These are phyloP conservation scores for Quercus bicolor DNA, from an alignment of 306 rosid genomes.

Conservation along the genomic window DNA sequence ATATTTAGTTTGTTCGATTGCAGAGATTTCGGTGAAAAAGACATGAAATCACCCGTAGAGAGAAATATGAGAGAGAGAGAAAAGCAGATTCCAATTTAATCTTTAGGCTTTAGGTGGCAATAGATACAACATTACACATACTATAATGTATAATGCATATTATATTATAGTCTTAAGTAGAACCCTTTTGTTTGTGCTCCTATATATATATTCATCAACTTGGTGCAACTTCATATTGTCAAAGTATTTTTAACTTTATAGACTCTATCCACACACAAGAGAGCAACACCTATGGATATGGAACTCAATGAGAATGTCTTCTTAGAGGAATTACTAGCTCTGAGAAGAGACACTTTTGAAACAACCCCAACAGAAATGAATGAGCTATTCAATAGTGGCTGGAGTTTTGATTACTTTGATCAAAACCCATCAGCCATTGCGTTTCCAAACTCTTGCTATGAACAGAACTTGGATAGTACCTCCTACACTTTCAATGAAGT, in stretches of 20 bases:
- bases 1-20: conserved; percentile 38
- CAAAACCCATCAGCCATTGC: conserved; percentile 38
- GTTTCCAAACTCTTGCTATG: conserved; percentile 43
- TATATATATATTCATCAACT: conserved; percentile 51
- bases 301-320: conserved; percentile 58
- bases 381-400: conserved; percentile 46
- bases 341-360: conserved; percentile 65
- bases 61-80: conserved; percentile 11
- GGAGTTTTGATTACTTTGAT: conserved; percentile 48
- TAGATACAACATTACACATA: conserved; percentile 23
- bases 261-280: not conserved
- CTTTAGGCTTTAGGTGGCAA: conserved; percentile 31
- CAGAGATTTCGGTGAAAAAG: conserved; percentile 73
- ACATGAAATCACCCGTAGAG: conserved; percentile 33
- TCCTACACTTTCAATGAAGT: conserved; percentile 38
- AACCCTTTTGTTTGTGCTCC: conserved; percentile 28
- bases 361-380: conserved; percentile 51
- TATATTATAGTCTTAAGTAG: conserved; percentile 14
- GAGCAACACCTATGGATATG: conserved; percentile 30
- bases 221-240: conserved; percentile 33
- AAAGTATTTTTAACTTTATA: conserved; percentile 5
- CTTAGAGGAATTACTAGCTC: conserved; percentile 64
- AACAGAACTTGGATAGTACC: conserved; percentile 18
- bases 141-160: conserved; percentile 22
- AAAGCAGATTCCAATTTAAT: conserved; percentile 52